These are phyloP conservation scores for Mortierella sp. DNA, from an alignment of 371 early-diverging fungal genomes.

Conservation along the genomic window DNA sequence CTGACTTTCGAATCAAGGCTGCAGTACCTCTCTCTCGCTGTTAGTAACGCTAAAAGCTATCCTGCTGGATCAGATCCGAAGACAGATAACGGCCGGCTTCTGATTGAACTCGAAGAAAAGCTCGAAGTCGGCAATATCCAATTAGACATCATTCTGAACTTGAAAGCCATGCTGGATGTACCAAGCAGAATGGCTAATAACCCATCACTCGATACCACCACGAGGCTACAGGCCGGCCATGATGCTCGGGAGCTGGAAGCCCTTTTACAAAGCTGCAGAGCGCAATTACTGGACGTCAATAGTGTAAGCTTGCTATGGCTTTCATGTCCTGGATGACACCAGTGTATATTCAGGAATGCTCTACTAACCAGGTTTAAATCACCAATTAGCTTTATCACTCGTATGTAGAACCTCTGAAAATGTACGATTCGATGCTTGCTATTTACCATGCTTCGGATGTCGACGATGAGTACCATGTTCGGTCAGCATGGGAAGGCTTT, in stretches of 20 bases:
- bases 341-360: neutral
- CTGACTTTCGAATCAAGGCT: conserved; percentile 67
- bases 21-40: conserved; percentile 78
- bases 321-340: neutral
- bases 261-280: conserved; percentile 56
- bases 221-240: conserved; percentile 24
- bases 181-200: conserved; percentile 14
- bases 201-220: neutral
- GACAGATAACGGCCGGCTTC: conserved; percentile 49
- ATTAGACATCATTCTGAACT: conserved; percentile 29
- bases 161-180: conserved; percentile 43
- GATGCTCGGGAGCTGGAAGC: conserved; percentile 41
- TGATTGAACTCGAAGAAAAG: conserved; percentile 70
- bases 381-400: conserved; percentile 60
- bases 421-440: conserved; percentile 72
- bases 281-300: conserved; percentile 45
- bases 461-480: conserved; percentile 63
- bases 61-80: conserved; percentile 56
- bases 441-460: conserved; percentile 74
- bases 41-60: conserved; percentile 79
- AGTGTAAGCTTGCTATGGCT: conserved; percentile 34
- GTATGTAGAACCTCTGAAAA: conserved; percentile 69
- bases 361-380: neutral
- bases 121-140: conserved; percentile 74
- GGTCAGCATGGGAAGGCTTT: conserved; percentile 68